A percentile compares a stretch with the other conserved stretches of the same genome.
Evolutionary conservation across 768 basidiomycete genomes (phyloP).

Genomic region (Kwoniella dejecticola): DNA sequence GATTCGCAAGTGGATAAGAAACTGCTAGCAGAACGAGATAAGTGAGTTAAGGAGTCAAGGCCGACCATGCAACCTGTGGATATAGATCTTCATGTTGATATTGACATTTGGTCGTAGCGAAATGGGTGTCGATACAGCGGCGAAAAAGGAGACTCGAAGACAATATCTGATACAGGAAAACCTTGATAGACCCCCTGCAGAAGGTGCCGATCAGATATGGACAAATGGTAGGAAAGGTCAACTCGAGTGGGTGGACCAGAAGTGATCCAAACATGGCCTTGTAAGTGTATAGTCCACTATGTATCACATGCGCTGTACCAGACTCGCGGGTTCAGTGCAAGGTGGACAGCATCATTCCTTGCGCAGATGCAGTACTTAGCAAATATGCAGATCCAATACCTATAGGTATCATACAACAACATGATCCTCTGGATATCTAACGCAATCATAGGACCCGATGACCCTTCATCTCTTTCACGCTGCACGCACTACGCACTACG

Average conservation of each 20-base stretch:
- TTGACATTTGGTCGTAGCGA: slow-evolving; percentile 35
- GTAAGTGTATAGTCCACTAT: too few relatives aligned
- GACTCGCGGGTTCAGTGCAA: too few relatives aligned
- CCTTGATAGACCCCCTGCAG: slow-evolving; percentile 41
- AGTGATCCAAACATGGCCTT: neutral
- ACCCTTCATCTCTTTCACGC: too few relatives aligned
- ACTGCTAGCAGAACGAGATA: slow-evolving; percentile 55
- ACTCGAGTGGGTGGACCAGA: slow-evolving; percentile 48
- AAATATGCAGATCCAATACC: too few relatives aligned
- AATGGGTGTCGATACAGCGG: slow-evolving; percentile 54
- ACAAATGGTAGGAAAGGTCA: slow-evolving; percentile 55
- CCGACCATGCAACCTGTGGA: neutral
- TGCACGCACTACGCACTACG: too few relatives aligned
- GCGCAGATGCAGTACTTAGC: too few relatives aligned
- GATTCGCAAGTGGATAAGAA: slow-evolving; percentile 56
- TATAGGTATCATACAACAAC: too few relatives aligned
- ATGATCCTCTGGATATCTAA: too few relatives aligned
- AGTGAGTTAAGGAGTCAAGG: slow-evolving; percentile 25
- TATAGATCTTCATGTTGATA: neutral
- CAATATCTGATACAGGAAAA: slow-evolving; percentile 58
- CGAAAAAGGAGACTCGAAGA: slow-evolving; percentile 55
- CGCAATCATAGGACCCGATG: too few relatives aligned
- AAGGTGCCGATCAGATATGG: slow-evolving; percentile 57
- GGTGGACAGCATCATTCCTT: too few relatives aligned
- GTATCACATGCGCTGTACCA: too few relatives aligned